A percentile compares a stretch with the other conserved stretches of the same genome.
Conservation (phyloP, 179 eudicot species). For the Corrigiola litoralis region DNA sequence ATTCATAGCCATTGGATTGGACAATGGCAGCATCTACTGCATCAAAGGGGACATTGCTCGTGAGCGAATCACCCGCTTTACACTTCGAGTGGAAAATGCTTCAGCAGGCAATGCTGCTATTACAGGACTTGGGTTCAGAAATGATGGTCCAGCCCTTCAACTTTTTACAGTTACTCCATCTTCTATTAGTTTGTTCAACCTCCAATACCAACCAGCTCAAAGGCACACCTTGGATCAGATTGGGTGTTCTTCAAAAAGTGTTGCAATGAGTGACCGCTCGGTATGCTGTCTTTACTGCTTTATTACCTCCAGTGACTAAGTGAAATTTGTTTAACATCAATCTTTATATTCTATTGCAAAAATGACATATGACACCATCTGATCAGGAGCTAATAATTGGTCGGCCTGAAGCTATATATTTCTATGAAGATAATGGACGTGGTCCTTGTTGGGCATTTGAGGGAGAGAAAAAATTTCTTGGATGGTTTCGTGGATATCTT, state of each 20-base stretch:
- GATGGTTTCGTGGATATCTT: constrained; percentile 97
- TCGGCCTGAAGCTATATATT: constrained; percentile 88
- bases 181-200: constrained; percentile 77
- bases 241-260: constrained; percentile 59
- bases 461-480: constrained; percentile 83
- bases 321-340: not conserved
- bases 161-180: constrained; percentile 85
- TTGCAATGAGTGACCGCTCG: constrained; percentile 84
- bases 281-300: constrained; percentile 35
- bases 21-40: constrained; percentile 89
- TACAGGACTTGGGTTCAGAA: constrained; percentile 82
- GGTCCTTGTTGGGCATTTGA: constrained; percentile 99
- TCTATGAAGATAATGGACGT: constrained; percentile 91
- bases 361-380: constrained; percentile 4
- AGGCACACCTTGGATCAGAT: constrained; percentile 80
- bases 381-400: constrained; percentile 91
- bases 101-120: constrained; percentile 52
- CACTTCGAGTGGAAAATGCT: constrained; percentile 63
- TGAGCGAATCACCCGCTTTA: constrained; percentile 87
- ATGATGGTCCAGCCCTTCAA: constrained; percentile 80
- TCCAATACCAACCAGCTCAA: constrained; percentile 68
- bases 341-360: not conserved
- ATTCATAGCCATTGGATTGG: constrained; percentile 82
- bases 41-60: constrained; percentile 98
- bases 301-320: not conserved